These are phyloP conservation scores for Lepidium sativum DNA, from an alignment of 345 rosid genomes.

Conservation along the genomic window DNA sequence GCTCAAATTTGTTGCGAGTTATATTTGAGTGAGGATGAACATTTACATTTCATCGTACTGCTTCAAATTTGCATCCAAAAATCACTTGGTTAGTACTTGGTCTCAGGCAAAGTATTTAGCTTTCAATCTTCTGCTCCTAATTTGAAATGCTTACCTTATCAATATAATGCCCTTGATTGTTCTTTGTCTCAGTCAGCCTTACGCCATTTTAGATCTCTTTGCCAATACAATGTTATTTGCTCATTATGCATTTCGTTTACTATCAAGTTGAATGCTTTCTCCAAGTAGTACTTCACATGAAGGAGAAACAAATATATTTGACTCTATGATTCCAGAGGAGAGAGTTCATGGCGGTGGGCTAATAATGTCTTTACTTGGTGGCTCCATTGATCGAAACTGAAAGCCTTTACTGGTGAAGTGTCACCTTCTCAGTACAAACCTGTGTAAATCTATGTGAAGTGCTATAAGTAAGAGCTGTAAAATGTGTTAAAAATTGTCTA, in stretches of 20 bases:
- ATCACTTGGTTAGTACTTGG: neutral
- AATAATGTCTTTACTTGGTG: conserved; percentile 67
- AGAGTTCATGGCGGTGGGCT: conserved; percentile 91
- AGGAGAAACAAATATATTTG: conserved; percentile 25
- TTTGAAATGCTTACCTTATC: neutral
- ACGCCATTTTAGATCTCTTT: neutral
- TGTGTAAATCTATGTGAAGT: neutral
- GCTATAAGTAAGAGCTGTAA: too few species aligned
- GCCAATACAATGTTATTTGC: neutral
- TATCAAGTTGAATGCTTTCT: conserved; percentile 2
- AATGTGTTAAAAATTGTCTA: neutral
- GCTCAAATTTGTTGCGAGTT: neutral
- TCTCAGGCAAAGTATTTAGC: neutral
- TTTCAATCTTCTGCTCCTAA: neutral
- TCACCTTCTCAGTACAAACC: neutral
- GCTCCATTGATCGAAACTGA: conserved; percentile 49
- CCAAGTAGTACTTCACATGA: conserved; percentile 17
- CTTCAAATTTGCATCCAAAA: neutral
- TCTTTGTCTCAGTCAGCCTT: neutral
- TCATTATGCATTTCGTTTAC: neutral
- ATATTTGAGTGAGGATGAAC: neutral
- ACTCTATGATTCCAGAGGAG: conserved; percentile 67
- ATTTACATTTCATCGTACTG: neutral
- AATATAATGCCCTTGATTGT: neutral
- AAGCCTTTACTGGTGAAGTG: neutral